Percentiles rank a stretch among this genome's conserved stretches.
These are phyloP conservation scores for Penicillium bialowiezense DNA, from an alignment of 495 filamentous ascomycete genomes.

Conservation along the genomic window DNA sequence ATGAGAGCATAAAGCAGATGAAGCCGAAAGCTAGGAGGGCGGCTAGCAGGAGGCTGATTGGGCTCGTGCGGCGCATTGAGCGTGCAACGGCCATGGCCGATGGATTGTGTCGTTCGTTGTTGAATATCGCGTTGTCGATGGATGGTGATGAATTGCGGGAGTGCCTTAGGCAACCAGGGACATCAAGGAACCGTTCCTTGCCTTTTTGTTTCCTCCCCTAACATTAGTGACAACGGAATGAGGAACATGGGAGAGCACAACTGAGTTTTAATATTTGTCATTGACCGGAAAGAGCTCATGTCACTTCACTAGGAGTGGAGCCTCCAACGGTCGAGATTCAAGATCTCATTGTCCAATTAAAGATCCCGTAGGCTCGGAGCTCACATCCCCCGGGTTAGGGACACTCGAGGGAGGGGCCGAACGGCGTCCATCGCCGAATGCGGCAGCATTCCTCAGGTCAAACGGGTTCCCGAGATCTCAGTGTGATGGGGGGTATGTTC, in stretches of 20 bases:
- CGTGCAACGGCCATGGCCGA: slow-evolving; percentile 52
- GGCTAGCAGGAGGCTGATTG: slow-evolving; percentile 63
- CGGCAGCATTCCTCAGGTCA: slow-evolving; percentile 20
- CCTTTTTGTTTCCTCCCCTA: not conserved
- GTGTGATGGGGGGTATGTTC: not conserved
- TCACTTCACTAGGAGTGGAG: slow-evolving; percentile 1
- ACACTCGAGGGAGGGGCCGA: slow-evolving; percentile 18
- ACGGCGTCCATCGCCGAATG: slow-evolving; percentile 14
- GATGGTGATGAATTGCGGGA: not conserved
- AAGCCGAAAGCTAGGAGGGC: slow-evolving; percentile 60
- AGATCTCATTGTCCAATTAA: not conserved
- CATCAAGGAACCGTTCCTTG: not conserved
- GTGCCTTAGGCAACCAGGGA: slow-evolving; percentile 18
- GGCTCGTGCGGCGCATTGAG: slow-evolving; percentile 64
- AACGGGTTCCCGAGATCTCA: not conserved
- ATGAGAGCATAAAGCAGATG: slow-evolving; percentile 61
- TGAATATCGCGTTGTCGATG: slow-evolving; percentile 4
- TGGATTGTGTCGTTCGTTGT: not conserved
- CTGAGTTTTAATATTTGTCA: not conserved
- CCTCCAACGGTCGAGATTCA: not conserved
- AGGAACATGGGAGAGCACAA: not conserved
- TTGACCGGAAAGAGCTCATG: slow-evolving; percentile 14
- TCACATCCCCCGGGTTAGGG: slow-evolving; percentile 4
- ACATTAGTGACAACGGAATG: too few species aligned
- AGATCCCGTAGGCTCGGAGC: not conserved